These are phyloP conservation scores for Cladosporium sp. DNA, from an alignment of 2,329 filamentous ascomycete genomes.

Conservation along the genomic window DNA sequence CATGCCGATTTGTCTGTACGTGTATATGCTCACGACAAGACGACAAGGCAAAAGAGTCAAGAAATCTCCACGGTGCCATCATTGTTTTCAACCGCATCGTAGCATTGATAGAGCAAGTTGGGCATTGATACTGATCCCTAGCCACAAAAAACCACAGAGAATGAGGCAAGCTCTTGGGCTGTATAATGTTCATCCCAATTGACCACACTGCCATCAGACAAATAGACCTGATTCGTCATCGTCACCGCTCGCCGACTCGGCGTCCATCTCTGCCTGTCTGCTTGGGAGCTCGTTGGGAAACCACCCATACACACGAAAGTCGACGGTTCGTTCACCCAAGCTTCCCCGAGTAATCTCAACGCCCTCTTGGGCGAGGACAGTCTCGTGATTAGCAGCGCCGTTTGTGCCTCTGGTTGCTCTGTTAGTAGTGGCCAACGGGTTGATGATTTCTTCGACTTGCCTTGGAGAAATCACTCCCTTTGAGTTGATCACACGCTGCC, in stretches of 20 bases:
- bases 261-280: constrained; percentile 19
- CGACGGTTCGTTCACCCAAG: constrained; percentile 46
- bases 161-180: no score
- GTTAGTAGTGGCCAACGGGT: background rate
- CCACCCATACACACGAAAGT: constrained; percentile 47
- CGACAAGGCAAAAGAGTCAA: no score
- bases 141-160: no score
- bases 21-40: no score
- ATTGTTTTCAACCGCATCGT: no score
- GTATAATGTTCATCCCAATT: background rate
- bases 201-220: background rate
- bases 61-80: no score
- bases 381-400: constrained; percentile 45
- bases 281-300: constrained; percentile 38
- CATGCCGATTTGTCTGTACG: no score
- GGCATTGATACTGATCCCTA: no score
- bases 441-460: constrained; percentile 42
- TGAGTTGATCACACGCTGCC: constrained; percentile 88
- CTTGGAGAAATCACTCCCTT: constrained; percentile 82
- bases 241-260: background rate
- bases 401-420: constrained; percentile 31
- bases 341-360: constrained; percentile 43
- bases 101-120: no score
- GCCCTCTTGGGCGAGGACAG: constrained; percentile 43
- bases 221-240: background rate